A percentile compares a stretch with the other conserved stretches of the same genome.
Evolutionary conservation across 176 grass and related monocot genomes (phyloP).

Genomic region (Cenchrus fungigraminus): DNA sequence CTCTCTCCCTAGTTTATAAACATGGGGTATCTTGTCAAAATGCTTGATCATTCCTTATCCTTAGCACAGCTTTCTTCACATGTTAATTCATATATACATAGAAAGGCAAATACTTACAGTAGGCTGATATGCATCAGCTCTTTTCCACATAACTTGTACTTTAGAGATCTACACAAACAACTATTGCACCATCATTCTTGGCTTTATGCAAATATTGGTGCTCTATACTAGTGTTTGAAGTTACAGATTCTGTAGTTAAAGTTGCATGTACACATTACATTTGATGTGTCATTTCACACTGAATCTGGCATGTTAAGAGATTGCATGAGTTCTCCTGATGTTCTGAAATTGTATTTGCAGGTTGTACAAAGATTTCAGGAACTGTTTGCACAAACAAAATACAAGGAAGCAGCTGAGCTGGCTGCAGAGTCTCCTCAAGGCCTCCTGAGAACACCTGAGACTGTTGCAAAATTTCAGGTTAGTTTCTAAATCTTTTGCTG

Average conservation of each 20-base stretch:
- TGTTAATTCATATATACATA: not conserved
- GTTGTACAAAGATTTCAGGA: slow-evolving; percentile 98
- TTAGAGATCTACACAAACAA: not conserved
- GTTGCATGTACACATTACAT: not conserved
- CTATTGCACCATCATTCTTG: not conserved
- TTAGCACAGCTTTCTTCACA: not conserved
- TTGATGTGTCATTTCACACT: not conserved
- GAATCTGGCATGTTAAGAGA: not conserved
- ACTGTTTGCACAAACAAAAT: slow-evolving; percentile 91
- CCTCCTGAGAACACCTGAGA: slow-evolving; percentile 88
- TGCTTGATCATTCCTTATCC: not conserved
- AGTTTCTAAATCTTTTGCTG: slow-evolving; percentile 18
- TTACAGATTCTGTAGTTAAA: not conserved
- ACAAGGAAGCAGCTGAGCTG: slow-evolving; percentile 98
- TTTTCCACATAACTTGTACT: not conserved
- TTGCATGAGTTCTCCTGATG: not conserved
- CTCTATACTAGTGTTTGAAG: not conserved
- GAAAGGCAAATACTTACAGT: not conserved
- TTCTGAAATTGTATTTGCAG: slow-evolving; percentile 50
- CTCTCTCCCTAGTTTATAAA: not conserved
- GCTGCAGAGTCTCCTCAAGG: slow-evolving; percentile 95
- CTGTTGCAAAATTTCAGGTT: slow-evolving; percentile 96
- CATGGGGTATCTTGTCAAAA: not conserved
- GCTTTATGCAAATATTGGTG: not conserved
- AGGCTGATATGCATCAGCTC: not conserved